Percentiles rank a stretch among this genome's conserved stretches.
Evolutionary conservation across 2,329 filamentous ascomycete genomes (phyloP).

Genomic region (Botrytis porri): DNA sequence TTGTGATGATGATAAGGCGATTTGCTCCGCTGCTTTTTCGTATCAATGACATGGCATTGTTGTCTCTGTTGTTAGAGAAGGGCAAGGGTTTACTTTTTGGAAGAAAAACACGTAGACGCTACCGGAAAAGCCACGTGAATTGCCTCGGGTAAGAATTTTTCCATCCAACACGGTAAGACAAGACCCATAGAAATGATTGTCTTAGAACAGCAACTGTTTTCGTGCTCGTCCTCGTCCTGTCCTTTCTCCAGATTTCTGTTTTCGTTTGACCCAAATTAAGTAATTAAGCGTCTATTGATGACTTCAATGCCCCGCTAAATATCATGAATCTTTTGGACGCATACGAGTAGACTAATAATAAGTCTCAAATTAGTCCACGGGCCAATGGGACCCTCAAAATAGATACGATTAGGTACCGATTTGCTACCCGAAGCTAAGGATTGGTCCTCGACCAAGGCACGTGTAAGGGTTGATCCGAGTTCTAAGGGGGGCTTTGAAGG

Average conservation of each 20-base stretch:
- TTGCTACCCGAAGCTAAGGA: not conserved
- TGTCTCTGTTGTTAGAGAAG: slow-evolving; percentile 1
- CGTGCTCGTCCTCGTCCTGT: not conserved
- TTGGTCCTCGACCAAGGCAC: not conserved
- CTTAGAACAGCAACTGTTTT: slow-evolving; percentile 14
- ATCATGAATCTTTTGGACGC: not conserved
- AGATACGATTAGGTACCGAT: slow-evolving; percentile 2
- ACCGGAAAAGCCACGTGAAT: slow-evolving; percentile 7
- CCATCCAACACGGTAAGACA: slow-evolving; percentile 7
- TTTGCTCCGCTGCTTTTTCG: slow-evolving; percentile 6
- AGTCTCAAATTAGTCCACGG: slow-evolving; percentile 8
- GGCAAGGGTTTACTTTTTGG: not conserved
- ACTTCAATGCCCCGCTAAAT: not conserved
- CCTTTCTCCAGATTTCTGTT: slow-evolving; percentile 2
- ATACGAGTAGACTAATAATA: not conserved
- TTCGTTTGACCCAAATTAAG: slow-evolving; percentile 2
- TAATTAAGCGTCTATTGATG: not conserved
- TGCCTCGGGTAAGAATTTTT: slow-evolving; percentile 10
- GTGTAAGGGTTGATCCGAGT: not conserved
- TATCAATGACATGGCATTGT: not conserved
- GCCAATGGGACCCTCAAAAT: not conserved
- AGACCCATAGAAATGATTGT: not conserved
- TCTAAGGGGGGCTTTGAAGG: not conserved
- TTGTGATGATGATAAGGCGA: slow-evolving; percentile 1
- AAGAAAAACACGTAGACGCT: not conserved